A percentile compares a stretch with the other conserved stretches of the same genome.
Conservation (phyloP, 2,329 filamentous ascomycete species). For the Arthrobotrys sphaeroides region DNA sequence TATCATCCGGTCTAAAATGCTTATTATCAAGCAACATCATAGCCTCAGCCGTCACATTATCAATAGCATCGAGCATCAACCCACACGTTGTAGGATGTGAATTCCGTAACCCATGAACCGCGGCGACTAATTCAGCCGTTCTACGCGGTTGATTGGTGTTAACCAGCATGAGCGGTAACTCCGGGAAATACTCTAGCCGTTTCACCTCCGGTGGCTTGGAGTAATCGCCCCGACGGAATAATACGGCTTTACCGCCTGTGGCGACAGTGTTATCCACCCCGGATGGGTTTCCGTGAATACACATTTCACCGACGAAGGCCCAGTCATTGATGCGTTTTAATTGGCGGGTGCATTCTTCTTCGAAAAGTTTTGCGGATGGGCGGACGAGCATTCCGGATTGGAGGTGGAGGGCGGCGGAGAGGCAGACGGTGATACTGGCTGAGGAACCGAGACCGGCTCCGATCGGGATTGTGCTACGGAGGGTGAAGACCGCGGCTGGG, state of each 20-base stretch:
- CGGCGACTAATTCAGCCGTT: conserved; percentile 83
- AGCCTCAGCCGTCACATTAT: conserved; percentile 72
- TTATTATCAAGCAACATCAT: conserved; percentile 68
- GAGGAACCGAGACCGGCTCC: conserved; percentile 91
- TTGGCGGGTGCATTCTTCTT: conserved; percentile 86
- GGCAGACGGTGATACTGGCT: conserved; percentile 90
- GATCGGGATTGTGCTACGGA: conserved; percentile 93
- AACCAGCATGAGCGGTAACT: conserved; percentile 86
- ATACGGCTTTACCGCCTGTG: conserved; percentile 89
- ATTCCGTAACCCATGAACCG: conserved; percentile 78
- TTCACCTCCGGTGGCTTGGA: conserved; percentile 78
- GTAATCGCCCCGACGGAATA: conserved; percentile 85
- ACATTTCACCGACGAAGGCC: conserved; percentile 97
- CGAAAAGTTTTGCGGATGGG: conserved; percentile 89
- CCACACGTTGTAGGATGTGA: conserved; percentile 80
- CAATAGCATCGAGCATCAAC: conserved; percentile 84
- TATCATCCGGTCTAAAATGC: conserved; percentile 71
- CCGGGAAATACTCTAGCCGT: conserved; percentile 85
- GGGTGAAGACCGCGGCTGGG: conserved; percentile 83
- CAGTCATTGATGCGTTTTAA: conserved; percentile 96
- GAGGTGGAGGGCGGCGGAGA: conserved; percentile 82
- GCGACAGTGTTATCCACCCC: conserved; percentile 97
- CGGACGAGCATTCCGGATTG: conserved; percentile 89
- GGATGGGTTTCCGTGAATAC: conserved; percentile 95
- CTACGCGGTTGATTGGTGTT: conserved; percentile 89